phyloP scores from a whole-genome alignment of 2,329 filamentous ascomycete species.

The Pyrenochaeta sp. region DNA sequence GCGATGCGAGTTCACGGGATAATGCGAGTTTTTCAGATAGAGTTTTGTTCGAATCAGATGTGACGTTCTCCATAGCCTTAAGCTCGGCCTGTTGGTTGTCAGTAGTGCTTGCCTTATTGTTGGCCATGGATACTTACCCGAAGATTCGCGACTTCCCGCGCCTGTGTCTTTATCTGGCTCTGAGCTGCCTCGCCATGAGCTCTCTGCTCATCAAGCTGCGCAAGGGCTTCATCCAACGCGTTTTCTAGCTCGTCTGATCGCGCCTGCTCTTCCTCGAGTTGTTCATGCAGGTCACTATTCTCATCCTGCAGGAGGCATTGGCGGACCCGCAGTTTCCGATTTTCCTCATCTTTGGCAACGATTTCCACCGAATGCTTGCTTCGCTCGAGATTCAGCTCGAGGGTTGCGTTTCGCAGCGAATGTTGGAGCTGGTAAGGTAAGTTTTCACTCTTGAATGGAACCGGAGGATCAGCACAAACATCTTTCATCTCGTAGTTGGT shows the following conservation, averaged over 20 bases:
- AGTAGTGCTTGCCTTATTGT: slow-evolving; percentile 48
- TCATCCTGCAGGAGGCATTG: slow-evolving; percentile 76
- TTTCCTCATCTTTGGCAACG: slow-evolving; percentile 76
- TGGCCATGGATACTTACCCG: slow-evolving; percentile 59
- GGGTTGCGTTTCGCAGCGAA: slow-evolving; percentile 59
- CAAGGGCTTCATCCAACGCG: slow-evolving; percentile 57
- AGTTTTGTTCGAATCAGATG: slow-evolving; percentile 73
- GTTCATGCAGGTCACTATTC: slow-evolving; percentile 70
- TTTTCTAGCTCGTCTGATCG: slow-evolving; percentile 64
- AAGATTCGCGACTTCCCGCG: slow-evolving; percentile 63
- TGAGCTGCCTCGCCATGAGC: slow-evolving; percentile 54
- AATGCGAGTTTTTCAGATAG: slow-evolving; percentile 71
- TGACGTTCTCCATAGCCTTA: slow-evolving; percentile 69
- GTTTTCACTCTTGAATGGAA: slow-evolving; percentile 32
- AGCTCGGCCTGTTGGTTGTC: slow-evolving; percentile 68
- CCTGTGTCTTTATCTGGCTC: slow-evolving; percentile 60
- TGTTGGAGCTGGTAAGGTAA: slow-evolving; percentile 53
- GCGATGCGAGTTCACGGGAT: slow-evolving; percentile 63
- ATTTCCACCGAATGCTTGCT: slow-evolving; percentile 70
- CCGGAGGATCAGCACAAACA: too few relatives aligned
- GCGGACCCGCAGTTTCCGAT: slow-evolving; percentile 70
- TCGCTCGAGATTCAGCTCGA: slow-evolving; percentile 75
- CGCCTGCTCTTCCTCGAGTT: slow-evolving; percentile 67
- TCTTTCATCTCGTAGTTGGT: slow-evolving; percentile 43
- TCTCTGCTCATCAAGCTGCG: slow-evolving; percentile 57